Evolutionary conservation across 257 asterid species (phyloP).

Genomic region (Anisodus tanguticus): DNA sequence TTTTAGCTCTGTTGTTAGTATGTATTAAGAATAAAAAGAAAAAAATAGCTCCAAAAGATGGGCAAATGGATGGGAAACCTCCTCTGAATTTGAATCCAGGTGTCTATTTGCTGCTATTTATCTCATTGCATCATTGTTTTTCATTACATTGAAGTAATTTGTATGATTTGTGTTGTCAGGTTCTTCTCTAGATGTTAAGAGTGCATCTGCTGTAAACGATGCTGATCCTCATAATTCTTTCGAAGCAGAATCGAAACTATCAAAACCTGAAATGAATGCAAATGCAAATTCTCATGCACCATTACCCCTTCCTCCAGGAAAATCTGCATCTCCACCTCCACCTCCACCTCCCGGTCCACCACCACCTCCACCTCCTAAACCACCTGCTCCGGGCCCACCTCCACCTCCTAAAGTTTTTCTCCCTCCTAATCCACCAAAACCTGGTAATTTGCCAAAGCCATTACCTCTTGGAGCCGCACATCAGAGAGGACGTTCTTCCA

Average conservation of each 20-base stretch:
- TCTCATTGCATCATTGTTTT: neutral
- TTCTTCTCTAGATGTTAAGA: slow-evolving; percentile 47
- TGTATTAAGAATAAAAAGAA: slow-evolving; percentile 46
- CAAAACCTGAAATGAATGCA: slow-evolving; percentile 34
- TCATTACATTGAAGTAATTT: slow-evolving; percentile 35
- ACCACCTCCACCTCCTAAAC: slow-evolving; percentile 67
- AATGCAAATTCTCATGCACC: slow-evolving; percentile 33
- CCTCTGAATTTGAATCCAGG: slow-evolving; percentile 58
- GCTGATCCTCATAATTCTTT: slow-evolving; percentile 37
- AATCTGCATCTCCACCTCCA: slow-evolving; percentile 50
- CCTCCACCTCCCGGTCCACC: slow-evolving; percentile 45
- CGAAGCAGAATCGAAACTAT: slow-evolving; percentile 31
- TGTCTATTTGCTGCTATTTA: slow-evolving; percentile 58
- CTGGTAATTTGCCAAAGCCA: slow-evolving; percentile 45
- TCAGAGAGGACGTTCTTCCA: slow-evolving; percentile 49
- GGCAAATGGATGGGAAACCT: slow-evolving; percentile 68
- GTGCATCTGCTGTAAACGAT: slow-evolving; percentile 37
- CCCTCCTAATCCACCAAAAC: slow-evolving; percentile 75
- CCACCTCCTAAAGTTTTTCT: slow-evolving; percentile 72
- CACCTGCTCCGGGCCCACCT: slow-evolving; percentile 75
- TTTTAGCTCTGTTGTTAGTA: slow-evolving; percentile 50
- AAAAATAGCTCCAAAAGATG: slow-evolving; percentile 48
- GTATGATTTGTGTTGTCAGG: slow-evolving; percentile 42
- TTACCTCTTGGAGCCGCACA: slow-evolving; percentile 55
- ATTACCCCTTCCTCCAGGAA: slow-evolving; percentile 84